Percentiles rank a stretch among this genome's conserved stretches.
These are phyloP conservation scores for Kokia cookei DNA, from an alignment of 441 rosid genomes.

Conservation along the genomic window DNA sequence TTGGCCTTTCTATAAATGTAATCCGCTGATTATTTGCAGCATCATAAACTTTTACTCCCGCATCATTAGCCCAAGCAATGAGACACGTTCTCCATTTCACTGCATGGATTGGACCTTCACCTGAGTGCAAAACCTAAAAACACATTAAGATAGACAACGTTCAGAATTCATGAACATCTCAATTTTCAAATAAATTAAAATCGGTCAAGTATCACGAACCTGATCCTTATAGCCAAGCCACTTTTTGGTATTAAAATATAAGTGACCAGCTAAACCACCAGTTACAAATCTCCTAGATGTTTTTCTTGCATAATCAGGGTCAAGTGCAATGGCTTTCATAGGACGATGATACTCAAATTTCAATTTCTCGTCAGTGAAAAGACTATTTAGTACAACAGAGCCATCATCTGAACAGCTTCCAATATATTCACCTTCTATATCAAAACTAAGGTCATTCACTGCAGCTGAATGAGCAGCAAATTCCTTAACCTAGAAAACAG, in stretches of 20 bases:
- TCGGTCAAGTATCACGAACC: conserved; percentile 38
- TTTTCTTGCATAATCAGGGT: conserved; percentile 78
- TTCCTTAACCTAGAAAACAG: conserved; percentile 66
- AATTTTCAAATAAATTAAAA: not conserved
- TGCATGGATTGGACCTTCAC: conserved; percentile 97
- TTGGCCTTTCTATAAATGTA: conserved; percentile 91
- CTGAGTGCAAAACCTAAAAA: conserved; percentile 85
- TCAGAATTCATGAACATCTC: conserved; percentile 9
- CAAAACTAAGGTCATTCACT: conserved; percentile 95
- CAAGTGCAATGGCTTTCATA: conserved; percentile 90
- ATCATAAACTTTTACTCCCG: conserved; percentile 97
- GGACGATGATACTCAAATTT: conserved; percentile 95
- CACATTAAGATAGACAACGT: conserved; percentile 8
- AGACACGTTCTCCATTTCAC: conserved; percentile 92
- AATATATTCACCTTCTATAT: conserved; percentile 82
- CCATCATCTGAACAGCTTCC: conserved; percentile 99
- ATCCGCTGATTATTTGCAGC: conserved; percentile 83
- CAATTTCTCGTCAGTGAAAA: conserved; percentile 90
- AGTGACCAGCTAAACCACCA: conserved; percentile 96
- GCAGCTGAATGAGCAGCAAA: conserved; percentile 73
- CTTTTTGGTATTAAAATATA: conserved; percentile 76
- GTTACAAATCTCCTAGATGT: conserved; percentile 79
- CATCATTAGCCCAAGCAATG: conserved; percentile 98
- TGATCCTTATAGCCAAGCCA: conserved; percentile 89
- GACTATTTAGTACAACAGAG: conserved; percentile 82